A percentile compares a stretch with the other conserved stretches of the same genome.
Conservation (phyloP, 2,329 filamentous ascomycete genomes). For the Sclerotinia spermophila region DNA sequence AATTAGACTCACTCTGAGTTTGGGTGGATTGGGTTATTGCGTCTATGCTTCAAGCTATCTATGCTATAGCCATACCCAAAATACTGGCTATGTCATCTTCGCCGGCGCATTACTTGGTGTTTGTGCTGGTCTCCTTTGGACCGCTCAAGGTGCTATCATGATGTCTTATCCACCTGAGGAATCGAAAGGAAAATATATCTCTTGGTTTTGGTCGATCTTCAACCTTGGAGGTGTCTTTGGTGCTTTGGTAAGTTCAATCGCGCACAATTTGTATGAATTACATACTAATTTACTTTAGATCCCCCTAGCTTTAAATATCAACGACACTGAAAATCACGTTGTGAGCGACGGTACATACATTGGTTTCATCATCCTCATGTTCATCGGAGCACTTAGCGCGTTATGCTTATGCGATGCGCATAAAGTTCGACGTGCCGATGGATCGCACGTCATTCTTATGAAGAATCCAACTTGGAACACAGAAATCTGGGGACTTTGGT, state of each 20-base stretch:
- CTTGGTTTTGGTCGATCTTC: constrained; percentile 92
- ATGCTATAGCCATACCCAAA: constrained; percentile 24
- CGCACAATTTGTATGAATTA: not conserved
- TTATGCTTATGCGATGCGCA: constrained; percentile 63
- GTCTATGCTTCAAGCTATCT: constrained; percentile 64
- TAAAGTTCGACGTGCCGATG: constrained; percentile 65
- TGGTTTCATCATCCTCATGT: constrained; percentile 75
- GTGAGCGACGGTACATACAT: constrained; percentile 76
- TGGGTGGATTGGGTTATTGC: constrained; percentile 72
- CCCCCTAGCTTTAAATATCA: constrained; percentile 65
- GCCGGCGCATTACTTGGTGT: constrained; percentile 72
- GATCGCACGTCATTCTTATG: constrained; percentile 76
- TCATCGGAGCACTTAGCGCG: constrained; percentile 66
- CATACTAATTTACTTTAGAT: constrained; percentile 43
- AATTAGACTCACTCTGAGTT: constrained; percentile 60
- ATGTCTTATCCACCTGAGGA: constrained; percentile 80
- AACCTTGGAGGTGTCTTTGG: constrained; percentile 86
- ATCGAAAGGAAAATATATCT: constrained; percentile 81
- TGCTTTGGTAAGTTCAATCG: constrained; percentile 45
- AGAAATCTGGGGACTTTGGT: constrained; percentile 69
- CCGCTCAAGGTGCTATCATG: constrained; percentile 78
- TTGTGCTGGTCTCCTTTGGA: constrained; percentile 76
- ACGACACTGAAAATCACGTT: constrained; percentile 45
- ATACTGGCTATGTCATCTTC: constrained; percentile 64
- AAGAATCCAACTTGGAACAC: constrained; percentile 81